Percentiles rank a stretch among this genome's conserved stretches.
Evolutionary conservation across 2,329 filamentous ascomycete genomes (phyloP).

Genomic region (Bipolaris gigantea): DNA sequence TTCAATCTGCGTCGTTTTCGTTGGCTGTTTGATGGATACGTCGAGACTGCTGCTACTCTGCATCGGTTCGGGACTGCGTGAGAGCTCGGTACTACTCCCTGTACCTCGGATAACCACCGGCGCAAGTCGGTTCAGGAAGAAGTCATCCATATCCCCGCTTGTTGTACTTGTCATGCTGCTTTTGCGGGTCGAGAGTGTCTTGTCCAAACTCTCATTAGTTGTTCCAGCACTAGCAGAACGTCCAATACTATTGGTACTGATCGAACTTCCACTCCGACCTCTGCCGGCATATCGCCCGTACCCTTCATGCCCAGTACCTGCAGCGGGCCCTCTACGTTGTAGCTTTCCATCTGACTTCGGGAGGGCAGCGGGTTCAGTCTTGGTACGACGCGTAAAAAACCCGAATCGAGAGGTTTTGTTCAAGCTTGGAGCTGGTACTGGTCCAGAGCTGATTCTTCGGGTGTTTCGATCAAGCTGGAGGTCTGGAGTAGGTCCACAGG

Average conservation of each 20-base stretch:
- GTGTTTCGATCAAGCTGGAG: conserved; percentile 39
- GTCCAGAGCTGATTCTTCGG: conserved; percentile 32
- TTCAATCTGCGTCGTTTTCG: conserved; percentile 23
- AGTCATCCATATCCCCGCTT: conserved; percentile 50
- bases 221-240: conserved; percentile 52
- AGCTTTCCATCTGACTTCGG: conserved; percentile 62
- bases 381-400: conserved; percentile 74
- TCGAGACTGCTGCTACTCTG: conserved; percentile 42
- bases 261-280: conserved; percentile 65
- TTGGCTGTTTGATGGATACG: conserved; percentile 18
- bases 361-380: conserved; percentile 57
- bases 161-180: conserved; percentile 49
- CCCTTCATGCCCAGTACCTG: conserved; percentile 92
- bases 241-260: conserved; percentile 53
- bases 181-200: conserved; percentile 46
- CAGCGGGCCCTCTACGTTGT: conserved; percentile 73
- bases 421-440: conserved; percentile 53
- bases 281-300: conserved; percentile 70
- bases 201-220: conserved; percentile 39
- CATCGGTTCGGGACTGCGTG: conserved; percentile 42
- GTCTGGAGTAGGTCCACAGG: conserved; percentile 47
- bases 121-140: conserved; percentile 49
- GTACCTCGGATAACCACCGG: conserved; percentile 51
- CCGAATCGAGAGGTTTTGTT: conserved; percentile 70
- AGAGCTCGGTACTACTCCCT: conserved; percentile 44